Percentiles rank a stretch among this genome's conserved stretches.
phyloP scores from a whole-genome alignment of 1,139 yeast genomes.

The Suhomyces guaymorum region DNA sequence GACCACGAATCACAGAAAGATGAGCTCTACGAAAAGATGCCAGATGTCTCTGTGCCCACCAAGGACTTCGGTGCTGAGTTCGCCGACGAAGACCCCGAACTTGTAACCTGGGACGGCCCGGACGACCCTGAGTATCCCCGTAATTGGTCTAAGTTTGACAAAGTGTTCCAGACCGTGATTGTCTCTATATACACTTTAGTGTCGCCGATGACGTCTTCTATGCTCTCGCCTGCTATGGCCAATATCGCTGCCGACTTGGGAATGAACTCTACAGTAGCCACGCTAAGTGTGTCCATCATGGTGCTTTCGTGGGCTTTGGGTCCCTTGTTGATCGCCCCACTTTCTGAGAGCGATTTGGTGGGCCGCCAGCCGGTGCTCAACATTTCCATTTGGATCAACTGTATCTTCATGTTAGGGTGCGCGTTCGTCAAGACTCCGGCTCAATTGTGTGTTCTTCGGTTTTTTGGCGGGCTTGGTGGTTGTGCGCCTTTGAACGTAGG shows the following conservation, averaged over 20 bases:
- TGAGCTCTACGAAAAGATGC: no score
- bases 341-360: constrained; percentile 52
- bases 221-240: constrained; percentile 58
- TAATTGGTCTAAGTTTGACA: constrained; percentile 51
- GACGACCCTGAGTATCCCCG: constrained; percentile 63
- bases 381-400: constrained; percentile 50
- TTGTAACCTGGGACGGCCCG: constrained; percentile 65
- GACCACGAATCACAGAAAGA: no score
- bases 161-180: constrained; percentile 46
- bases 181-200: constrained; percentile 56
- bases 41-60: constrained; percentile 43
- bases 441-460: constrained; percentile 58
- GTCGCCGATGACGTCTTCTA: constrained; percentile 61
- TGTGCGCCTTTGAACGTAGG: constrained; percentile 69
- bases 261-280: constrained; percentile 40
- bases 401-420: constrained; percentile 59
- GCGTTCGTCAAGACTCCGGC: constrained; percentile 54
- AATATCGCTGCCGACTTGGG: constrained; percentile 45
- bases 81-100: constrained; percentile 55
- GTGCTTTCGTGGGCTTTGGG: constrained; percentile 64
- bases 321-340: constrained; percentile 61
- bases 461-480: constrained; percentile 65
- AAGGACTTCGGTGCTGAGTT: constrained; percentile 52
- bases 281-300: constrained; percentile 59
- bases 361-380: constrained; percentile 57